Base-by-base conservation (phyloP, 371 early-diverging fungal species). In the Mucor circinelloides region DNA sequence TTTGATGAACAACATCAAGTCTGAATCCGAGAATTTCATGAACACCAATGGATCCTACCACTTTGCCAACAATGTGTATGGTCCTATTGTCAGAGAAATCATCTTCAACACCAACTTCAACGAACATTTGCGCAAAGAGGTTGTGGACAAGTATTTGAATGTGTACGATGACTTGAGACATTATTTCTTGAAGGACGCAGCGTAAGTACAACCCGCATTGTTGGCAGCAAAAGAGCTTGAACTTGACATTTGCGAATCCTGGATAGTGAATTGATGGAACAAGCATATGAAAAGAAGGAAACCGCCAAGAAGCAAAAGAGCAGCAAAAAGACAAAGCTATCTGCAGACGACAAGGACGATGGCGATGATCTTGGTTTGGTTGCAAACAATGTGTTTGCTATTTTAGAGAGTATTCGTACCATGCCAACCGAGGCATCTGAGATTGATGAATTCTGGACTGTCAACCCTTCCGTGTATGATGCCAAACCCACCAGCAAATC, bases 131-230 rank as follows among this genome's bases (percentile, higher is more conserved):
- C 70, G 84, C 50, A 83, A 79, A 10, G 84, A 86, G 65, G 74
- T 91, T 17, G 72, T 86, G 5, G 89, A 90, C 46, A 90, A 91
- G 52, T 94, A 91, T 55, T 71, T 90, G 63, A 88, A 91, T 74
- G 77, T 79, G 10, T 94, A 92, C 73, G 94, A 93, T 66, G 97
- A 97, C 70, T 73, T 95, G 48, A 86, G 94, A 69, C 87, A 87
- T 67, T 91, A 91, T 74, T 93, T 94, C 69, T 87, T 87, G 73
- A 90, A 91, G 70, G 76, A 89, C 70, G 68, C 91, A 9, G 85
- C 87, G 76, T 77, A 78, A 84, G 84, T 77, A 67, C 75, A 17
- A 17, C 28, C 1, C 5, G 12, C n/a, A 52, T 5, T 27, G 23
- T 50, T 50, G 2, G 19, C 15, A 32, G 31, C 5, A 15, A 15